Percentiles rank a stretch among this genome's conserved stretches.
These are phyloP conservation scores for Mycena epipterygia DNA, from an alignment of 768 basidiomycete species.

Conservation along the genomic window DNA sequence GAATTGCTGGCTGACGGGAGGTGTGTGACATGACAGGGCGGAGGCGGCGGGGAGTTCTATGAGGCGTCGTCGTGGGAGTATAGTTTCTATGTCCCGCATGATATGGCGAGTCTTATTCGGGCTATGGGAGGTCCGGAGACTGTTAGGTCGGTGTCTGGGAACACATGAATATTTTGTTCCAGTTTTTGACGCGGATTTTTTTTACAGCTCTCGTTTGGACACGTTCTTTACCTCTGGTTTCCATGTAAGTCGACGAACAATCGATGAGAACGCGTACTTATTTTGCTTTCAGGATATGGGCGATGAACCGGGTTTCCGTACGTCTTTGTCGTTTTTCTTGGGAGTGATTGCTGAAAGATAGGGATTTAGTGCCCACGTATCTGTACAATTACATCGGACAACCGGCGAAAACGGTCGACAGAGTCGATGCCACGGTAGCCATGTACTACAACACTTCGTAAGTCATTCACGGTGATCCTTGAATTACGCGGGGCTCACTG, in stretches of 20 bases:
- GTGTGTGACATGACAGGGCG: not conserved
- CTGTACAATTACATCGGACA: slow-evolving; percentile 37
- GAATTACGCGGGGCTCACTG: not conserved
- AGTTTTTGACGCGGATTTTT: not conserved
- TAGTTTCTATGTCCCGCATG: slow-evolving; percentile 33
- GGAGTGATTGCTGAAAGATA: not conserved
- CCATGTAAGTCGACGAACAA: slow-evolving; percentile 18
- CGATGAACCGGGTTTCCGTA: slow-evolving; percentile 35
- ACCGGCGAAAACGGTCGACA: slow-evolving; percentile 34
- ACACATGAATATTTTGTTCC: not conserved
- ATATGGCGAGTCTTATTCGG: slow-evolving; percentile 28
- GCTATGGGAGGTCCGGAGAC: slow-evolving; percentile 29
- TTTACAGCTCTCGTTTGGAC: slow-evolving; percentile 31
- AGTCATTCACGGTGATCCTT: not conserved
- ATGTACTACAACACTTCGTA: slow-evolving; percentile 29
- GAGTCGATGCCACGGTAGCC: slow-evolving; percentile 23
- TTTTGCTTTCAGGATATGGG: slow-evolving; percentile 28
- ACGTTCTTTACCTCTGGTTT: slow-evolving; percentile 25
- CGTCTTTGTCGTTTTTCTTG: not conserved
- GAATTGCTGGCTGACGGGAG: not conserved
- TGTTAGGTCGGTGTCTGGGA: slow-evolving; percentile 11
- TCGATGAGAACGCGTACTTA: not conserved
- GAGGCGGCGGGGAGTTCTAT: slow-evolving; percentile 31
- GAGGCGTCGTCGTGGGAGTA: slow-evolving; percentile 38
- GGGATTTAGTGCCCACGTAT: slow-evolving; percentile 33